These are phyloP conservation scores for Sindora glabra DNA, from an alignment of 306 rosid species.

Conservation along the genomic window DNA sequence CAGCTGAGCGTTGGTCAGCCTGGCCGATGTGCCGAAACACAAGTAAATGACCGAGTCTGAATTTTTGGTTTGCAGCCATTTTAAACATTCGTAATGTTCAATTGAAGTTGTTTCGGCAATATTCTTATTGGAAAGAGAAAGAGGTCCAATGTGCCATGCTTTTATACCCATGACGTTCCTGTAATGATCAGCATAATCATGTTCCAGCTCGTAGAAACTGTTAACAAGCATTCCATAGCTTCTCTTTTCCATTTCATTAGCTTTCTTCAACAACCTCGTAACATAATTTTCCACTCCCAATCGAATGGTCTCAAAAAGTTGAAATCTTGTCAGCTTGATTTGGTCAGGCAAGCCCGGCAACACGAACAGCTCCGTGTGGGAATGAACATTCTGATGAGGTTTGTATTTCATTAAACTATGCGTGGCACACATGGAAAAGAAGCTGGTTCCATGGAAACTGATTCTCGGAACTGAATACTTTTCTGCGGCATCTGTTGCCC, in stretches of 20 bases:
- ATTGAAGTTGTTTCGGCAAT: no score
- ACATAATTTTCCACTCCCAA: slow-evolving; percentile 7
- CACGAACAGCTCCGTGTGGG: slow-evolving; percentile 20
- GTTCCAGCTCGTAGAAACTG: slow-evolving; percentile 39
- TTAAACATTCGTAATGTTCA: no score
- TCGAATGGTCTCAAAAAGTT: neutral
- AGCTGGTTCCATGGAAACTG: slow-evolving; percentile 16
- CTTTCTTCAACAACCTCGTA: neutral
- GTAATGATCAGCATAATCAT: slow-evolving; percentile 24
- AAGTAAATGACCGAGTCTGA: no score
- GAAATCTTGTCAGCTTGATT: slow-evolving; percentile 15
- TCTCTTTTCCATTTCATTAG: neutral
- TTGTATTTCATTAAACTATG: neutral
- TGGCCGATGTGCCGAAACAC: no score
- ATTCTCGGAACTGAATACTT: slow-evolving; percentile 15
- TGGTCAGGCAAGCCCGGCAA: slow-evolving; percentile 21
- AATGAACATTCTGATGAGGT: slow-evolving; percentile 13
- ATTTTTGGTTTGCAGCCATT: no score
- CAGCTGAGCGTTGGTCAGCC: no score
- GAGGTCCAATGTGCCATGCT: slow-evolving; percentile 38
- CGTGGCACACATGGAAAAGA: slow-evolving; percentile 12
- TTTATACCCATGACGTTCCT: slow-evolving; percentile 12
- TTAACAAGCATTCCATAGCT: slow-evolving; percentile 32
- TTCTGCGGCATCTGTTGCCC: slow-evolving; percentile 12
- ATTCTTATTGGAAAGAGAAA: no score